Evolutionary conservation across 2,329 filamentous ascomycete genomes (phyloP), one percentile per base, ranked within the genome.

Genomic region (Fusarium solani-melongenae): DNA sequence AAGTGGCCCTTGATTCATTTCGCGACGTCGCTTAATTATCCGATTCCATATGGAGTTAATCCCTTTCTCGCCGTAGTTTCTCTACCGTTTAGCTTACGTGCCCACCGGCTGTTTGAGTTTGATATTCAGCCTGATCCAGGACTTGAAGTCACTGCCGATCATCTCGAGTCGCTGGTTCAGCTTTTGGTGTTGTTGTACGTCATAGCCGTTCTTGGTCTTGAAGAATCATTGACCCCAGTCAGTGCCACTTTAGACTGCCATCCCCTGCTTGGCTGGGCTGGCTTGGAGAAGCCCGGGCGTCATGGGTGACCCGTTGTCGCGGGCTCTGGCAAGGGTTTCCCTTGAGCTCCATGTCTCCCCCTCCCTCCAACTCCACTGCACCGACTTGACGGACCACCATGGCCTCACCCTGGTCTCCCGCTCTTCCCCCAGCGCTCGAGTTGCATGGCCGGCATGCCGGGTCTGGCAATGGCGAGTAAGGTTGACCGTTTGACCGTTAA

Each of bases 401-500:
- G 69, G 67, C 56, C 66, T 67, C 49, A 76, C 73, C 78, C 78
- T 72, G 67, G 78, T 79, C 77, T 79, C 73, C 78, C 76, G 77
- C 69, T 74, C 68, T 53, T 27, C 49, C 41, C 67, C 62, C 46
- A 51, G 39, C 38, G 5, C 57, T 49, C 71, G 49, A 70, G 73
- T 64, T 67, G 67, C 76, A 70, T 77, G 71, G 73, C 70, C 66
- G 62, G 60, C 62, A 70, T 69, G 55, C 70, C 75, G 61, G 62
- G 66, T 73, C 70, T 61, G 55, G 46, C 49, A 63, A 66, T 61
- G 57, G 66, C 39, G 38, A 38, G 58, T 67, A 70, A 66, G 70
- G 58, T 71, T 72, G 71, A 66, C 74, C 76, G 76, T 78, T 56
- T 76, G 60, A 59, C 57, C 55, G 66, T 72, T 72, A 51, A 57